These are phyloP conservation scores for Hansenula sp. DNA, from an alignment of 1,139 yeast species.

Conservation along the genomic window DNA sequence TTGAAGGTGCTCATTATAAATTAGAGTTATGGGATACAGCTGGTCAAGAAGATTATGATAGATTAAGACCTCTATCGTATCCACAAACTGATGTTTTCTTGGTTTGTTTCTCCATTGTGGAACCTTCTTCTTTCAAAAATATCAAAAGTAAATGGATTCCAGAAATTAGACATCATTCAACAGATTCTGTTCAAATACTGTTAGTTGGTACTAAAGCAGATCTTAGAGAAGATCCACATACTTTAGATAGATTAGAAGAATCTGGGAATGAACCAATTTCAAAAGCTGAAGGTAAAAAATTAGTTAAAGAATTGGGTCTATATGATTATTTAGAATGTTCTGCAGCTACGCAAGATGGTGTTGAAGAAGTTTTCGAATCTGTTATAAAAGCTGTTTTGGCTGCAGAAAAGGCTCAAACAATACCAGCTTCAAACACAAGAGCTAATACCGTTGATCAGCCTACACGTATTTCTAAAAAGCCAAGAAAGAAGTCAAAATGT, in stretches of 20 bases:
- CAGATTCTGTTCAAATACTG: conserved; percentile 57
- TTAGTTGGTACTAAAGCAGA: conserved; percentile 87
- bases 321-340: conserved; percentile 83
- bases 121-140: conserved; percentile 77
- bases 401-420: conserved; percentile 14
- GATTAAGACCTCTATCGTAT: conserved; percentile 84
- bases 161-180: conserved; percentile 83
- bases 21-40: conserved; percentile 97
- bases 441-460: background rate
- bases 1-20: conserved; percentile 69
- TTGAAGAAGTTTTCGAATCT: conserved; percentile 73
- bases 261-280: conserved; percentile 61
- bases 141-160: conserved; percentile 80
- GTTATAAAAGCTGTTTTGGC: conserved; percentile 71
- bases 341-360: conserved; percentile 89
- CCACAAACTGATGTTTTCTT: conserved; percentile 91
- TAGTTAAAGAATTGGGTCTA: conserved; percentile 72
- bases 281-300: conserved; percentile 55
- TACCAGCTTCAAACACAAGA: conserved; percentile 27
- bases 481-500: conserved; percentile 30
- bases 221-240: conserved; percentile 76
- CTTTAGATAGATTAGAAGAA: conserved; percentile 65
- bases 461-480: conserved; percentile 11
- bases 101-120: conserved; percentile 82
- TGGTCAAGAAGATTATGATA: conserved; percentile 91